These are phyloP conservation scores for Cytidiella melzeri DNA, from an alignment of 768 basidiomycete species.

Conservation along the genomic window DNA sequence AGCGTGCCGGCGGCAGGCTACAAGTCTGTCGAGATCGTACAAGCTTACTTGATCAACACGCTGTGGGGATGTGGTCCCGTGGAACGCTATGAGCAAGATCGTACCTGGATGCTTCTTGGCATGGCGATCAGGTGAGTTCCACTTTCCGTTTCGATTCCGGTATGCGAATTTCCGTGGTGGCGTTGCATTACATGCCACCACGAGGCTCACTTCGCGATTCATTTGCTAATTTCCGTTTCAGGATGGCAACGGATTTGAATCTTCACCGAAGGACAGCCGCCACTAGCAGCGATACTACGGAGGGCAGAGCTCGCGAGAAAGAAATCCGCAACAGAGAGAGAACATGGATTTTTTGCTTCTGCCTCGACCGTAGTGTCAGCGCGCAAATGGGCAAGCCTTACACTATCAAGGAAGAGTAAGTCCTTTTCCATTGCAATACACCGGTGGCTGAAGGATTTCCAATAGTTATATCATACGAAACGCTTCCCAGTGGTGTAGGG, in stretches of 20 bases:
- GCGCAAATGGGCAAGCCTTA: constrained; percentile 98
- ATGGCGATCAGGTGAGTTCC: constrained; percentile 69
- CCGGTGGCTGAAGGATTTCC: constrained; percentile 6
- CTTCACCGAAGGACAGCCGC: constrained; percentile 78
- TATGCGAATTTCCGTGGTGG: constrained; percentile 1
- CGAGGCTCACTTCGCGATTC: constrained; percentile 10
- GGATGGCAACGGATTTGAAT: constrained; percentile 96
- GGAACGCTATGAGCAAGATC: constrained; percentile 94
- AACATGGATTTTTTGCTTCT: constrained; percentile 88
- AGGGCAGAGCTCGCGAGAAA: constrained; percentile 69
- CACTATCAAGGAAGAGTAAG: constrained; percentile 89
- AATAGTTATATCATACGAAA: constrained; percentile 82
- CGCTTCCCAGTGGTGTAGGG: constrained; percentile 66
- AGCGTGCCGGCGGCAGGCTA: constrained; percentile 79
- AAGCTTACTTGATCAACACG: constrained; percentile 86
- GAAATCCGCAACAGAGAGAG: constrained; percentile 94
- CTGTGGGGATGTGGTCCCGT: constrained; percentile 93
- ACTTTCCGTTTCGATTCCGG: constrained; percentile 1
- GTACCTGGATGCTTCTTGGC: constrained; percentile 85
- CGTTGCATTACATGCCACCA: constrained; percentile 12
- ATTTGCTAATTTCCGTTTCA: constrained; percentile 29
- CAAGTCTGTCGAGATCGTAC: constrained; percentile 93
- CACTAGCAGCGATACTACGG: constrained; percentile 62
- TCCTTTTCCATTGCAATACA: constrained; percentile 14
- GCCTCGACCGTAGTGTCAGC: constrained; percentile 82